Conservation (phyloP, 2,329 filamentous ascomycete genomes). For the Sarocladium strictum region DNA sequence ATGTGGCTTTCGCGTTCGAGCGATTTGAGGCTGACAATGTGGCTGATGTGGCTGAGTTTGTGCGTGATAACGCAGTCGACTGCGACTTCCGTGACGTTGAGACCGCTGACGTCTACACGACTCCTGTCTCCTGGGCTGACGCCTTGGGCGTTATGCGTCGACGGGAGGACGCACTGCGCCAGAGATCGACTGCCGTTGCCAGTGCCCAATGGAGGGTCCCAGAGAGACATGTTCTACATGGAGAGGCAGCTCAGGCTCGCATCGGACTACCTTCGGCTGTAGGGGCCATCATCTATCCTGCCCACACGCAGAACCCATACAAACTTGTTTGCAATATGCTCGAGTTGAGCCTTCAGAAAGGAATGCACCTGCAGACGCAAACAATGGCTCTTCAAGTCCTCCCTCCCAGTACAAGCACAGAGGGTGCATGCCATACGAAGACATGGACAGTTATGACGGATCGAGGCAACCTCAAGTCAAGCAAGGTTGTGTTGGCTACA, state of each 20-base stretch:
- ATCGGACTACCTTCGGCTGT: too few relatives aligned
- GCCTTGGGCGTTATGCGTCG: constrained; percentile 13
- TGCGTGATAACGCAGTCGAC: constrained; percentile 14
- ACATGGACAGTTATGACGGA: constrained; percentile 35
- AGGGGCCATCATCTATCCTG: constrained; percentile 16
- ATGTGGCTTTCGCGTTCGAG: constrained; percentile 19
- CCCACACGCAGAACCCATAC: constrained; percentile 22
- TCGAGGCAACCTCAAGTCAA: constrained; percentile 34
- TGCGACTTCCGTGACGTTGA: constrained; percentile 17
- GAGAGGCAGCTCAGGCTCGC: too few relatives aligned
- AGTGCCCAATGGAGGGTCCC: too few relatives aligned
- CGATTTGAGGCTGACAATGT: constrained; percentile 19
- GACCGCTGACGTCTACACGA: constrained; percentile 18
- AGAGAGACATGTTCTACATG: too few relatives aligned
- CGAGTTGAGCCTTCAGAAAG: constrained; percentile 33
- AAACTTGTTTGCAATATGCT: constrained; percentile 30
- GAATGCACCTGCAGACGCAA: constrained; percentile 46
- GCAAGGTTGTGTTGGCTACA: constrained; percentile 43
- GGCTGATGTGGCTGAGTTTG: constrained; percentile 15
- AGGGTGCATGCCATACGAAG: too few relatives aligned
- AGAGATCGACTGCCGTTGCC: too few relatives aligned
- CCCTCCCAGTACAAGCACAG: too few relatives aligned
- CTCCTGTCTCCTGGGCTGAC: constrained; percentile 6
- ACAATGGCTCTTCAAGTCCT: constrained; percentile 32
- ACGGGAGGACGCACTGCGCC: constrained; percentile 13